These are phyloP conservation scores for Penicillium sp. DNA, from an alignment of 2,329 filamentous ascomycete genomes.

Conservation along the genomic window DNA sequence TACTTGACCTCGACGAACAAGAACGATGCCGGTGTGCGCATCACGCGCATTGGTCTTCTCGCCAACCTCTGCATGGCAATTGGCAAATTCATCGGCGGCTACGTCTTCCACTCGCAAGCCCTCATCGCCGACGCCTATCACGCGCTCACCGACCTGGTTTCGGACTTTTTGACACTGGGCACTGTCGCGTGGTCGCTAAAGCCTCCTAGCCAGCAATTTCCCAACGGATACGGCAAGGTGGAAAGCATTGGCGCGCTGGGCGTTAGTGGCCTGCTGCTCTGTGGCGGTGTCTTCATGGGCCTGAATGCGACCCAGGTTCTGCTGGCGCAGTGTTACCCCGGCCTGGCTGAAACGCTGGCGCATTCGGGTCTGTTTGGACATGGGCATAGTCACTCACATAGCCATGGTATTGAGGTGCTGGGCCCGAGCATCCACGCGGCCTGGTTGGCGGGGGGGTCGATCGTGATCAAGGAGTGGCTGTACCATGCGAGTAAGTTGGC, in stretches of 20 bases:
- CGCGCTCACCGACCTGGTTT: conserved; percentile 91
- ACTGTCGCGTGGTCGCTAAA: conserved; percentile 93
- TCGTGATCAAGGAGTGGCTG: conserved; percentile 93
- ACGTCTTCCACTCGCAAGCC: conserved; percentile 90
- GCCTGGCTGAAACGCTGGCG: conserved; percentile 56
- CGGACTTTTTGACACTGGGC: conserved; percentile 88
- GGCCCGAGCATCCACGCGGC: conserved; percentile 89
- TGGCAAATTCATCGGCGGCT: conserved; percentile 88
- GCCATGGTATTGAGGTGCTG: conserved; percentile 51
- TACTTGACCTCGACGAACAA: conserved; percentile 81
- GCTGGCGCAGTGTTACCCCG: conserved; percentile 71
- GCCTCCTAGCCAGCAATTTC: conserved; percentile 79
- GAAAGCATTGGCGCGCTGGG: conserved; percentile 92
- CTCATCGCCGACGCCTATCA: conserved; percentile 95
- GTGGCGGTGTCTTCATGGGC: conserved; percentile 90
- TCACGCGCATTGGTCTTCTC: conserved; percentile 83
- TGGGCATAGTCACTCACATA: conserved; percentile 62
- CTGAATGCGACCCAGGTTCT: conserved; percentile 71
- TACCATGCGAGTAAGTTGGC: conserved; percentile 86
- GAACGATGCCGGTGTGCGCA: conserved; percentile 89
- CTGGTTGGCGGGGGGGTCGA: conserved; percentile 89
- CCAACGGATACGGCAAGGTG: conserved; percentile 94
- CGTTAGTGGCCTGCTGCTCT: conserved; percentile 86
- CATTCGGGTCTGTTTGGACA: conserved; percentile 51
- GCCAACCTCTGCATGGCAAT: conserved; percentile 94